These are phyloP conservation scores for Boletus tylopilopsis DNA, from an alignment of 768 basidiomycete genomes.

Conservation along the genomic window DNA sequence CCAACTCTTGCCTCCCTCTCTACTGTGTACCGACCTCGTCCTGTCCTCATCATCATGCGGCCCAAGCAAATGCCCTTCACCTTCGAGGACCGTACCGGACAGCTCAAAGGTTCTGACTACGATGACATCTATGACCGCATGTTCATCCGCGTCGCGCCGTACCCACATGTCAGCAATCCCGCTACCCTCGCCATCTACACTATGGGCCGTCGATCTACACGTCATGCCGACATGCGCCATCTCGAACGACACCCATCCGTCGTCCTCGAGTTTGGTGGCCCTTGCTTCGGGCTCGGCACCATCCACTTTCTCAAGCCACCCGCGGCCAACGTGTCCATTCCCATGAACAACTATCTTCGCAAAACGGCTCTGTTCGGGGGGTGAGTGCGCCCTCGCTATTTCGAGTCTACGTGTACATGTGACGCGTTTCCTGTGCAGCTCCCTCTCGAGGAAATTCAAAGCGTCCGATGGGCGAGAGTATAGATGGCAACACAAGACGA, in stretches of 20 bases:
- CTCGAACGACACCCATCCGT: constrained; percentile 51
- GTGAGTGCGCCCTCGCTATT: constrained; percentile 37
- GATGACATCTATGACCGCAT: constrained; percentile 77
- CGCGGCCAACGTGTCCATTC: constrained; percentile 39
- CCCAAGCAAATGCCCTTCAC: constrained; percentile 44
- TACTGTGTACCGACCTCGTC: constrained; percentile 7
- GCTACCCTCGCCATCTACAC: constrained; percentile 55
- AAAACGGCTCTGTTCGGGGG: constrained; percentile 64
- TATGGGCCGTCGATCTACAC: constrained; percentile 62
- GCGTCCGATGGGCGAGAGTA: constrained; percentile 71
- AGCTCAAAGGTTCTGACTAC: constrained; percentile 54
- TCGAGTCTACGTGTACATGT: not conserved
- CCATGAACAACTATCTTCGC: constrained; percentile 62
- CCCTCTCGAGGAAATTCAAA: constrained; percentile 62
- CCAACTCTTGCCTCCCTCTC: not conserved
- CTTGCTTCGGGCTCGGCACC: constrained; percentile 55
- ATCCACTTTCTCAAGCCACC: constrained; percentile 48
- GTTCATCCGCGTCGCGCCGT: constrained; percentile 59
- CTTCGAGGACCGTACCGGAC: constrained; percentile 67
- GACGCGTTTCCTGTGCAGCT: constrained; percentile 36
- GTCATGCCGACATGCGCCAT: constrained; percentile 52
- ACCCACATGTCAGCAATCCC: constrained; percentile 35
- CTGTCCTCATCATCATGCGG: constrained; percentile 19
- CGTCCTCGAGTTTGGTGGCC: constrained; percentile 53
- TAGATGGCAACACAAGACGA: constrained; percentile 55